Base-by-base conservation (phyloP, 2,329 filamentous ascomycete genomes). In the Fonsecaea monophora region DNA sequence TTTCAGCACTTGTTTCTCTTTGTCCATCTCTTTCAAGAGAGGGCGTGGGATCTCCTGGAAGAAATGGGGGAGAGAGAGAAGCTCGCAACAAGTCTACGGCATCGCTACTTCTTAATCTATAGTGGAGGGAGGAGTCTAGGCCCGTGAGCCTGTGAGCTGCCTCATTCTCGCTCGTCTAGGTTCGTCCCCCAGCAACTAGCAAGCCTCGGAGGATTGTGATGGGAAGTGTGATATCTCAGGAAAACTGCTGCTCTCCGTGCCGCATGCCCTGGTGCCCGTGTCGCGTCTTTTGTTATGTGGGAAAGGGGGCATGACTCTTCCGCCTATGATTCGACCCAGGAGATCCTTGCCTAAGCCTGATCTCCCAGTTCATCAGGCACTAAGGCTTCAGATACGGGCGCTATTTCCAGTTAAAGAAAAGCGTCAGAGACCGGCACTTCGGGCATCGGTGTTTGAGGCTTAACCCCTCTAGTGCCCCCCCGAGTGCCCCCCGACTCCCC, bases 151-250 rank as follows among this genome's bases (percentile, higher is more conserved):
- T 25, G 42, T 57, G 63, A 58, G 60, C 53, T 66, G 59, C 59
- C 54, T 63, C 53, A 57, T 58, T 45, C 61, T 40, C 21, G 32
- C 59, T 54, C 59, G 34, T 32, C 53, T 55, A 62, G 59, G 50
- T 38, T 35, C 37, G 40, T 62, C 18, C 53, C 53, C 53, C 25
- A 48, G 53, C 64, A 58, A 64, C 64, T 62, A 61, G 40, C 32
- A 48, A 13, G 53, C 57, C 35, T 40, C 53, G 61, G 57, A 56
- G 40, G 48, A 66, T 50, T 66, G 59, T 60, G 53, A 58, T 53
- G 57, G 38, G 32, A 45, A 45, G 45, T 65, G 62, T 65, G 62
- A 65, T 37, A 38, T 32, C 45, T 60, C 55, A 53, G 18, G n/a
- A 38, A 8, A 25, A 21, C 9, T 50, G 45, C 45, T 50, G 45